phyloP scores from a whole-genome alignment of 2,329 filamentous ascomycete genomes.

The Colletotrichum orchidophilum region DNA sequence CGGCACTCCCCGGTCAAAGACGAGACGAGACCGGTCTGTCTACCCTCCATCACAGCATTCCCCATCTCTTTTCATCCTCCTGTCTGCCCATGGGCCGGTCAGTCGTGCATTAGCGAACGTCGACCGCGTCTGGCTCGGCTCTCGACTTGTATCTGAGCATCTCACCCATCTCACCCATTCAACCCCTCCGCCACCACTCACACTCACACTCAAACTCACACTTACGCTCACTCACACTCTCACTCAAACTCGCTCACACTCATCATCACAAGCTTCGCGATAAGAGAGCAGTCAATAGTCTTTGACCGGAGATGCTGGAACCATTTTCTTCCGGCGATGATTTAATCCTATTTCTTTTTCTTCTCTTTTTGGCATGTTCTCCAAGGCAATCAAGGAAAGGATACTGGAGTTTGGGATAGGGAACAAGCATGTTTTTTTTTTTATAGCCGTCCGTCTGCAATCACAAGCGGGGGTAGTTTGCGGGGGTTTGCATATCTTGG shows the following conservation, averaged over 20 bases:
- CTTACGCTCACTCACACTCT: neutral
- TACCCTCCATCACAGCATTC: neutral
- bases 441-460: neutral
- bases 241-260: neutral
- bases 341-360: neutral
- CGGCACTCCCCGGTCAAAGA: neutral
- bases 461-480: neutral
- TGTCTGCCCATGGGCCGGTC: neutral
- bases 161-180: too few species aligned
- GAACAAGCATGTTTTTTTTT: neutral
- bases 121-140: constrained; percentile 2
- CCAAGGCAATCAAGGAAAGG: neutral
- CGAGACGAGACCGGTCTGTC: neutral
- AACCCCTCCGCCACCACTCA: neutral
- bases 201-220: neutral
- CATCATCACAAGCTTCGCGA: neutral
- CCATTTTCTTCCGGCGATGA: neutral
- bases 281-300: neutral
- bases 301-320: neutral
- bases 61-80: neutral
- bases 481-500: neutral
- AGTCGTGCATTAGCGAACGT: neutral
- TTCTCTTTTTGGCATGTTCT: too few species aligned
- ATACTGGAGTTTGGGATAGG: neutral
- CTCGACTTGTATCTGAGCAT: neutral